Evolutionary conservation across 257 asterid genomes (phyloP).

Genomic region (Penstemon barbatus): DNA sequence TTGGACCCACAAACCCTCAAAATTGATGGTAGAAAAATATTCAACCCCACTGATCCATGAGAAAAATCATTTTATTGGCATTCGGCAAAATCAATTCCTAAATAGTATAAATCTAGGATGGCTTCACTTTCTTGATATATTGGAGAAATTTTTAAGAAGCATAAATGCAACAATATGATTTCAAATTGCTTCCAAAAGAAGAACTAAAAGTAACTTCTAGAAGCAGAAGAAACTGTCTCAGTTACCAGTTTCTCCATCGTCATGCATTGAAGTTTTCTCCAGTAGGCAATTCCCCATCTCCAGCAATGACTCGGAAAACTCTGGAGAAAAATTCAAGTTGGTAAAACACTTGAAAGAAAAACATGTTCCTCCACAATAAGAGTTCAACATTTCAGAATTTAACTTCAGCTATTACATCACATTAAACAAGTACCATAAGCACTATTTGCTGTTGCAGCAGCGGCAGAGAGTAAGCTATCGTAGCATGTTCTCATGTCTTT

Average conservation of each 20-base stretch:
- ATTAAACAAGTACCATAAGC: slow-evolving; percentile 68
- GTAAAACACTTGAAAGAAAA: neutral
- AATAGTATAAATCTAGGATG: neutral
- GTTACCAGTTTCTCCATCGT: slow-evolving; percentile 75
- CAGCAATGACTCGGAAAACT: slow-evolving; percentile 88
- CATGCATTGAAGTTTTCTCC: slow-evolving; percentile 73
- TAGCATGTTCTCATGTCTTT: slow-evolving; percentile 89
- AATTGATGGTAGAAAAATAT: slow-evolving; percentile 1
- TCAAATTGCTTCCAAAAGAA: slow-evolving; percentile 14
- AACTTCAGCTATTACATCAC: slow-evolving; percentile 14
- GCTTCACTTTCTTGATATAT: neutral
- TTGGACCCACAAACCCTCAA: neutral
- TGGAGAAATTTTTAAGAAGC: slow-evolving; percentile 1
- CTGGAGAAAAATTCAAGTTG: slow-evolving; percentile 43
- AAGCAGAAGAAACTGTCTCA: slow-evolving; percentile 23
- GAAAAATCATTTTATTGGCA: slow-evolving; percentile 4
- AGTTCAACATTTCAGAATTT: slow-evolving; percentile 20
- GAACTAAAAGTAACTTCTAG: slow-evolving; percentile 13
- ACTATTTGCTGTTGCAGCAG: slow-evolving; percentile 92
- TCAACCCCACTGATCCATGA: slow-evolving; percentile 11
- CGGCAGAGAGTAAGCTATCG: slow-evolving; percentile 91
- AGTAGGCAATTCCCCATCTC: slow-evolving; percentile 92
- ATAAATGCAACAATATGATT: slow-evolving; percentile 7
- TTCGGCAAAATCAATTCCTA: no score
- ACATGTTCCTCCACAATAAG: slow-evolving; percentile 11